Evolutionary conservation across 129 eudicot species (phyloP).

Genomic region (Escallonia rubra): DNA sequence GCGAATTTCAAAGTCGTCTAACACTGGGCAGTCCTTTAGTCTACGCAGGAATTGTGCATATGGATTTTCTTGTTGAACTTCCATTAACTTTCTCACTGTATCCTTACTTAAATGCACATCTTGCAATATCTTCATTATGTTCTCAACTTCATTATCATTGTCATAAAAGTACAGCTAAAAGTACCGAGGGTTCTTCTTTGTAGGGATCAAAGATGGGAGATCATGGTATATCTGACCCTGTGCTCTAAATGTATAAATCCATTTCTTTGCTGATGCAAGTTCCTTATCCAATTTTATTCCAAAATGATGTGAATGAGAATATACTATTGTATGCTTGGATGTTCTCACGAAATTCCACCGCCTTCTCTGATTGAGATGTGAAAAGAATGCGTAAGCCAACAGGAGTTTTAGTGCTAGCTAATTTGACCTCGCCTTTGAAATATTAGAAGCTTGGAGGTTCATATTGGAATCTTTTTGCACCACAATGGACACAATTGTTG

Average conservation of each 20-base stretch:
- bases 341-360: not conserved
- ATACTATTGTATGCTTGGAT: constrained; percentile 4
- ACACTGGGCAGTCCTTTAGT: not conserved
- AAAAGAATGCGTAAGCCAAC: not conserved
- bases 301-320: not conserved
- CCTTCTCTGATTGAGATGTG: not conserved
- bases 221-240: not conserved
- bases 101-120: not conserved
- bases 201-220: not conserved
- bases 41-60: not conserved
- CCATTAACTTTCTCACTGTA: not conserved
- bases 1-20: not conserved
- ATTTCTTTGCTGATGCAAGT: not conserved
- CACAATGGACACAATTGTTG: not conserved
- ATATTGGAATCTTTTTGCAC: not conserved
- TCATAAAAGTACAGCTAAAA: not conserved
- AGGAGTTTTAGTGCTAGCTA: not conserved
- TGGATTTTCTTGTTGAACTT: not conserved
- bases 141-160: not conserved
- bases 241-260: not conserved
- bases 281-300: constrained; percentile 1
- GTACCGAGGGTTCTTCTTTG: not conserved
- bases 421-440: not conserved
- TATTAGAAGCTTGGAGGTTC: not conserved
- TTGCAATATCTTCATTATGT: not conserved